Conservation (phyloP, 345 rosid species). For the Hirschfeldia incana region DNA sequence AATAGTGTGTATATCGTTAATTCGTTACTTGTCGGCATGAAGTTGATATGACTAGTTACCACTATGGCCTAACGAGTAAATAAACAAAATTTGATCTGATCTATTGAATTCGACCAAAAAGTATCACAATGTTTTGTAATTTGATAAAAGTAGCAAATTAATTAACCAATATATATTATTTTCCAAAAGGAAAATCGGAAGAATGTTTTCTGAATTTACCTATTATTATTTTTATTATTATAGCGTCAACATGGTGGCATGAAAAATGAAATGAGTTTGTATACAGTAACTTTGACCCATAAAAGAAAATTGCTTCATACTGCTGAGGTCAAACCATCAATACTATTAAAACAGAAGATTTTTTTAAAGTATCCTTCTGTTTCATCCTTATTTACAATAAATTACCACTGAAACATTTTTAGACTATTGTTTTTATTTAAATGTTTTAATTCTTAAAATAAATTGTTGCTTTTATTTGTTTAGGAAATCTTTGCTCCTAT, state of each 20-base stretch:
- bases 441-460: no score
- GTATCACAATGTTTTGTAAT: background rate
- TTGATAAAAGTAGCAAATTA: background rate
- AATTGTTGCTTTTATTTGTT: no score
- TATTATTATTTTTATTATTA: background rate
- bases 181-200: background rate
- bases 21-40: conserved; percentile 34
- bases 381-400: no score
- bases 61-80: background rate
- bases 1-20: conserved; percentile 16
- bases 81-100: background rate
- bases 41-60: conserved; percentile 2
- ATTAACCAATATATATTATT: background rate
- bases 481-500: no score
- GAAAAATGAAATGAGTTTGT: background rate
- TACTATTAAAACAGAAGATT: no score
- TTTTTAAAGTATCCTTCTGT: no score
- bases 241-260: background rate
- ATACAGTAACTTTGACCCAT: background rate
- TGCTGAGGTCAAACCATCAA: background rate
- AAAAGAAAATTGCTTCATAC: background rate
- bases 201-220: background rate
- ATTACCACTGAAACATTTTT: no score
- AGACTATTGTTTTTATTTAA: no score
- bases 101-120: background rate